A percentile compares a stretch with the other conserved stretches of the same genome.
Evolutionary conservation across 306 rosid genomes (phyloP).

Genomic region (Vicia faba): DNA sequence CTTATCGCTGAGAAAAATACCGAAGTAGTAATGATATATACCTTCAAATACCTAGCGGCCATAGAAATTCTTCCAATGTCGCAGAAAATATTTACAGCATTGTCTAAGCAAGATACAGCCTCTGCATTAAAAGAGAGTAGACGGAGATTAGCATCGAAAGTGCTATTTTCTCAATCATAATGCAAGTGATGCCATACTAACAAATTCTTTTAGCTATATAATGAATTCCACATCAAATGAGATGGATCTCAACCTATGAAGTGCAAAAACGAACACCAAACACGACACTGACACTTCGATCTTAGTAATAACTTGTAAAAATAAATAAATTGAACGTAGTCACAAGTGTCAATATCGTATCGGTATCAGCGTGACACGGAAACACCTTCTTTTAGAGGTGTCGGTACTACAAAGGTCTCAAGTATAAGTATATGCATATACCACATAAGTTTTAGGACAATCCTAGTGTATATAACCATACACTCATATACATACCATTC

Average conservation of each 20-base stretch:
- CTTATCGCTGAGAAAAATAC: constrained; percentile 2
- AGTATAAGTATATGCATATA: too few species aligned
- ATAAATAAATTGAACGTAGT: too few species aligned
- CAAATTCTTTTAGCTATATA: neutral
- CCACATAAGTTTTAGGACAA: neutral
- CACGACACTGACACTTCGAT: neutral
- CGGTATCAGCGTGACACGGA: too few species aligned
- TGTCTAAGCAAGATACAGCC: constrained; percentile 76
- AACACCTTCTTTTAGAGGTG: too few species aligned
- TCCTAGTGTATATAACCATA: neutral
- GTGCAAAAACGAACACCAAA: too few species aligned
- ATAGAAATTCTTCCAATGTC: constrained; percentile 97
- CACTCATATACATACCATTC: constrained; percentile 50
- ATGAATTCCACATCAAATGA: too few species aligned
- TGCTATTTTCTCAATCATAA: neutral
- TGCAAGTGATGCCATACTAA: neutral
- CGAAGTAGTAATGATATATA: neutral
- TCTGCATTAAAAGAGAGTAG: constrained; percentile 48
- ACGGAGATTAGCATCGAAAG: constrained; percentile 14
- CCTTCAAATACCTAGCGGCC: constrained; percentile 98
- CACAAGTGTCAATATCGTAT: too few species aligned
- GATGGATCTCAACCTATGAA: too few species aligned
- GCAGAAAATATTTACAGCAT: constrained; percentile 75
- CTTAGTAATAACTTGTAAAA: too few species aligned
- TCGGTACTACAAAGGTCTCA: too few species aligned